Evolutionary conservation across 2,329 filamentous ascomycete genomes (phyloP).

Genomic region (Penicillium digitatum): DNA sequence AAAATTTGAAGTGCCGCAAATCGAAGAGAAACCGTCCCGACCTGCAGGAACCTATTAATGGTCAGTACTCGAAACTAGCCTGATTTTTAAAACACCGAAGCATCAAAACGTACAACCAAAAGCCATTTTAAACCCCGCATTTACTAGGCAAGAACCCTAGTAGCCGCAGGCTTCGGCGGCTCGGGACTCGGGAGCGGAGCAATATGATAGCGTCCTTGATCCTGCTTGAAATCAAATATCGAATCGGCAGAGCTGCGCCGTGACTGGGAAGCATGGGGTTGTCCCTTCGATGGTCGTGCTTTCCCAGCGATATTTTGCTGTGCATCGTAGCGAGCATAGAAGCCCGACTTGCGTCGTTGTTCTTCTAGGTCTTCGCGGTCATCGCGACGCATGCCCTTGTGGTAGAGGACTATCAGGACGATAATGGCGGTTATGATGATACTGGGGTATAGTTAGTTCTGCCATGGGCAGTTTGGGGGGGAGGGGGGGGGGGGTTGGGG

Average conservation of each 20-base stretch:
- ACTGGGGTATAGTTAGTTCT: not conserved
- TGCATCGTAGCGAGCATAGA: slow-evolving; percentile 3
- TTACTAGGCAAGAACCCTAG: not conserved
- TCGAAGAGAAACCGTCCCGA: not conserved
- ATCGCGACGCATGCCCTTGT: not conserved
- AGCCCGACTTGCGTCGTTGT: not conserved
- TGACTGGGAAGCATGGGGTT: not conserved
- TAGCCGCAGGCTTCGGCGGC: not conserved
- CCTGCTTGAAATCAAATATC: slow-evolving; percentile 8
- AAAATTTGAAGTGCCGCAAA: not conserved
- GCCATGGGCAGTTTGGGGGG: too few species aligned
- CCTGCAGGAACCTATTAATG: slow-evolving; percentile 1
- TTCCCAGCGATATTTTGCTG: not conserved
- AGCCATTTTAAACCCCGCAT: not conserved
- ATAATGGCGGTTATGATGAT: not conserved
- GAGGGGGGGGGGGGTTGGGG: too few species aligned
- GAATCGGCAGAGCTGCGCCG: slow-evolving; percentile 1
- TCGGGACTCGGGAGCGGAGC: not conserved
- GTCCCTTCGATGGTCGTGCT: not conserved
- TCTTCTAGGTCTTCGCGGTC: slow-evolving; percentile 7
- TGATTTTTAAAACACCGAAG: not conserved
- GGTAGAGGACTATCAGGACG: slow-evolving; percentile 4
- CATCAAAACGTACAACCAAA: not conserved
- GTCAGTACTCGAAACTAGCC: not conserved
- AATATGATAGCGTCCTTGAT: slow-evolving; percentile 4